Base-by-base conservation (phyloP, 306 rosid genomes). In the Trichosanthes cucumerina region DNA sequence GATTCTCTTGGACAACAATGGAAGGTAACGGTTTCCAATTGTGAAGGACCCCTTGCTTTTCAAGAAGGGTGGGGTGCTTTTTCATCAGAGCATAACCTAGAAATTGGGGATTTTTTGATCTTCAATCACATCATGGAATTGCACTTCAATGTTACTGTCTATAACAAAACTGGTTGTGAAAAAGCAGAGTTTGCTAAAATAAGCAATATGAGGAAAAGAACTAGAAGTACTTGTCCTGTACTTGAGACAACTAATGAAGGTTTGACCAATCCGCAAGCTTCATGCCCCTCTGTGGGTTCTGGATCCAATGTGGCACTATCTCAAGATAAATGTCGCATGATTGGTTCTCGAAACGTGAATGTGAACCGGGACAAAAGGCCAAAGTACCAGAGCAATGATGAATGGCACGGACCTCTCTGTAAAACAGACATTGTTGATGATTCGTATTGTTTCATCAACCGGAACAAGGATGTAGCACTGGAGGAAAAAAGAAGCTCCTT, bases 31-130 rank as follows among this genome's bases (percentile, higher is more conserved):
- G 34, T 88, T 64, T 85, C 90, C 9, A n/a, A 15, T 64, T 79
- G 65, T 60, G 31, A 87, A 36, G 86, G 88, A 54, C 80, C 85
- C 69, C 82, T 82, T 41, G 88, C 85, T 79, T 84, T 93, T 53
- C 50, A 66, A 83, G 79, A 81, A 79, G 97, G 97, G 76, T 93
- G 97, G 97, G 57, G 74, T 79, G 52, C 4, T 62, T 91, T 93
- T 77, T 81, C 91, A 23, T 47, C 9, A 60, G 82, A 83, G 36
- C 91, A 89, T 65, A 73, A 84, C 60, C 79, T 93, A 21, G 16
- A 85, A 66, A 16, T 81, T 73, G 97, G 97, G 77, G 76, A 91
- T 65, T 58, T 90, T 77, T 7, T 93, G 65, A 49, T 88, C 47
- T 91, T 90, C 88, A 38, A 79, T 79, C 82, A 81, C 75, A 28